Evolutionary conservation across 2,329 filamentous ascomycete species (phyloP).

Genomic region (Dendryphion nanum): DNA sequence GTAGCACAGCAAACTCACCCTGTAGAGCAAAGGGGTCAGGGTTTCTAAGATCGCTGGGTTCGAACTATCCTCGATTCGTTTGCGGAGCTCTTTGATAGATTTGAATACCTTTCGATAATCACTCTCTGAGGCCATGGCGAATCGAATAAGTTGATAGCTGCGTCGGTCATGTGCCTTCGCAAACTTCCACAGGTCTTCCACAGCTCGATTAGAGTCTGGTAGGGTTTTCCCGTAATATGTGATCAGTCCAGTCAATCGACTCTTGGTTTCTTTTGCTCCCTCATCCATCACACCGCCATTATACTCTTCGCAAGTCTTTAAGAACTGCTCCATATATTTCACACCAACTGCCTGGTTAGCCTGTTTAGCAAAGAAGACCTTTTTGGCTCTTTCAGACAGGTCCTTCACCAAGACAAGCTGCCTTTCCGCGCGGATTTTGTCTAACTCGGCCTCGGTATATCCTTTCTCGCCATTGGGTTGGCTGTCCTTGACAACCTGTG

Average conservation of each 20-base stretch:
- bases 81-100: conserved; percentile 85
- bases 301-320: conserved; percentile 82
- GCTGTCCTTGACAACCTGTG: conserved; percentile 62
- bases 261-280: conserved; percentile 66
- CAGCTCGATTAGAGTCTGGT: conserved; percentile 70
- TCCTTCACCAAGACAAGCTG: conserved; percentile 79
- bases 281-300: conserved; percentile 81
- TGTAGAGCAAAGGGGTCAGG: conserved; percentile 77
- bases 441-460: conserved; percentile 57
- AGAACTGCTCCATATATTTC: conserved; percentile 70
- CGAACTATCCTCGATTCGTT: conserved; percentile 70
- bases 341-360: conserved; percentile 73
- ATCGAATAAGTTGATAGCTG: conserved; percentile 84
- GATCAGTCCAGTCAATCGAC: conserved; percentile 69
- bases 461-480: conserved; percentile 49
- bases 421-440: conserved; percentile 78
- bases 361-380: conserved; percentile 85
- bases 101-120: conserved; percentile 91
- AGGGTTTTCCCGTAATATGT: conserved; percentile 71
- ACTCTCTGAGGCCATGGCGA: conserved; percentile 77
- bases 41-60: conserved; percentile 68
- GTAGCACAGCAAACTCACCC: conserved; percentile 80
- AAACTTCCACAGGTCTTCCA: conserved; percentile 81
- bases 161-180: conserved; percentile 88
- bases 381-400: conserved; percentile 74